Base-by-base conservation (phyloP, 2,329 filamentous ascomycete species). In the Didymella exigua region DNA sequence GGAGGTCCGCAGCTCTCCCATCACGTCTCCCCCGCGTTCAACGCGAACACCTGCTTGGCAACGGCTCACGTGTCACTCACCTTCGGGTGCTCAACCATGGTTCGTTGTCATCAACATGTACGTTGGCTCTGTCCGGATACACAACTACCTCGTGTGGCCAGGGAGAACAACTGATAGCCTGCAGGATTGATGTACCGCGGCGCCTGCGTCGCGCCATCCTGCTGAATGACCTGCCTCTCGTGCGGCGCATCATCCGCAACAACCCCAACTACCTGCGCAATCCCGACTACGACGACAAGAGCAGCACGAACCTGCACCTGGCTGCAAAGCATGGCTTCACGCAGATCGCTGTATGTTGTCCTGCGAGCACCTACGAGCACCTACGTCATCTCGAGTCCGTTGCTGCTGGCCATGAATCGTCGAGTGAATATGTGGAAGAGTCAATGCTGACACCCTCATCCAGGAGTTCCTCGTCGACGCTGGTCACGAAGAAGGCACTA, bases 271-370 rank as follows among this genome's bases (percentile, higher is more conserved):
- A 89, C 59, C 80, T 96, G 24, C 87, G 88, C 68, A 96, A 96
- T 70, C 90, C 91, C 2, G 90, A 96, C 74, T 84, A 85, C 65
- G 84, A 86, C 4, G 82, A 86, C 58, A 86, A 90, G 62, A 89
- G 89, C 73, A 95, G 96, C 77, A 93, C 91, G 2, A 91, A 86
- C 60, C 82, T 96, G 33, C 91, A 96, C 74, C 82, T 96, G 2
- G 90, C 91, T 37, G 89, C 89, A 10, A 85, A 84, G 7, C 81
- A 91, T 52, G 91, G 91, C 47, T 84, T 88, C 70, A 79, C 85
- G 7, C 78, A 86, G 41, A 88, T 95, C 64, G 88, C 85, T 71
- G 76, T 79, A 71, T 45, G 76, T 66, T 5, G 10, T 18, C 11
- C 11, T 8, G 9, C 16, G n/a, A n/a, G n/a, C n/a, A n/a, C n/a